Conservation (phyloP, 495 filamentous ascomycete species). For the Hypoxylon cercidicola region DNA sequence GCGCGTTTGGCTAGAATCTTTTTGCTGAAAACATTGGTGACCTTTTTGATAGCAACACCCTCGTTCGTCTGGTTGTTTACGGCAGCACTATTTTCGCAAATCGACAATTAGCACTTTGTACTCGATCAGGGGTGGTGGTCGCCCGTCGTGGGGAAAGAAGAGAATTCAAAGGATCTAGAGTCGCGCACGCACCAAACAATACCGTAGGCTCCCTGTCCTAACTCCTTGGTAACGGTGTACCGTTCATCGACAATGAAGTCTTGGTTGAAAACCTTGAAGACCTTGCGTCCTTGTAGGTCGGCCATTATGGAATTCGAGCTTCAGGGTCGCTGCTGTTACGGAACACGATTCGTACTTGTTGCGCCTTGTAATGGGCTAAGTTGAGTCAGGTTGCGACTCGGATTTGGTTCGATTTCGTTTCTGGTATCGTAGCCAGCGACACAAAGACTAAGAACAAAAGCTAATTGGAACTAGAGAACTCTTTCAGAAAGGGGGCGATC, state of each 20-base stretch:
- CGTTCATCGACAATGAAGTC: slow-evolving; percentile 98
- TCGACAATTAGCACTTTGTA: slow-evolving; percentile 26
- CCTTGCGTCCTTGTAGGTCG: slow-evolving; percentile 86
- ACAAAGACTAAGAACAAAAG: slow-evolving; percentile 14
- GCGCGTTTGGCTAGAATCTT: slow-evolving; percentile 99
- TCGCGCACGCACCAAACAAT: slow-evolving; percentile 86
- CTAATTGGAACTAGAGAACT: slow-evolving; percentile 1
- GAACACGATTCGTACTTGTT: not conserved
- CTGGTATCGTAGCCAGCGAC: not conserved
- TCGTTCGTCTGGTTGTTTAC: slow-evolving; percentile 91
- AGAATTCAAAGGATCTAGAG: not conserved
- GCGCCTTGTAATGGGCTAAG: slow-evolving; percentile 7
- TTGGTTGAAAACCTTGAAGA: slow-evolving; percentile 99
- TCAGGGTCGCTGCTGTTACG: slow-evolving; percentile 5
- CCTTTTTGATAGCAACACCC: slow-evolving; percentile 99
- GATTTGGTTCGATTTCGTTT: slow-evolving; percentile 5
- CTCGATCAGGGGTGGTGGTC: not conserved
- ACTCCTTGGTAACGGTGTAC: slow-evolving; percentile 98
- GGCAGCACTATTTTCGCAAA: slow-evolving; percentile 73
- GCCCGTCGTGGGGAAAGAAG: no score
- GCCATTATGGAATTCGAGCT: slow-evolving; percentile 62
- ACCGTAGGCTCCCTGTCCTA: slow-evolving; percentile 97
- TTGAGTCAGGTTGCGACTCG: slow-evolving; percentile 17
- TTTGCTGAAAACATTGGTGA: slow-evolving; percentile 99
- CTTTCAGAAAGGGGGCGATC: slow-evolving; percentile 6